phyloP scores from a whole-genome alignment of 495 filamentous ascomycete genomes.

The Collariella sp. region DNA sequence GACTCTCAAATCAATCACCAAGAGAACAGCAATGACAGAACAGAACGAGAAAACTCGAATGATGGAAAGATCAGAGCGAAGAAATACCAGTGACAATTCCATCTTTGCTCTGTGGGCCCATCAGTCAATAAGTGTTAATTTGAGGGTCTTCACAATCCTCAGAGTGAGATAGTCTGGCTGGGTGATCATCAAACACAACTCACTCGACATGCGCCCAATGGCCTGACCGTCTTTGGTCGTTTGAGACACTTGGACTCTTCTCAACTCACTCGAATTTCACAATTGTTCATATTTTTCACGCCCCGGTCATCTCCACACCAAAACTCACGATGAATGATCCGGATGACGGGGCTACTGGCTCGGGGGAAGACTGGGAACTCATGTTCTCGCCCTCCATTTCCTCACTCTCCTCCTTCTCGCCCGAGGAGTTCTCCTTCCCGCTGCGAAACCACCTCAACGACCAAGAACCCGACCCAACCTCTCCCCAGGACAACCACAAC shows the following conservation, averaged over 20 bases:
- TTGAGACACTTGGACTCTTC: too few relatives aligned
- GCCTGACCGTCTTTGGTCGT: conserved; percentile 2
- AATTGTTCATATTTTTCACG: background rate
- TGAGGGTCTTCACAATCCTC: too few relatives aligned
- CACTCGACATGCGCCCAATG: background rate
- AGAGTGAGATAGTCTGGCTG: too few relatives aligned
- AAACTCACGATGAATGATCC: background rate
- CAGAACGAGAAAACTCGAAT: too few relatives aligned
- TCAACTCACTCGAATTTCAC: background rate
- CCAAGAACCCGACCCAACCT: background rate
- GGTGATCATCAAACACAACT: background rate
- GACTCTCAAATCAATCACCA: too few relatives aligned
- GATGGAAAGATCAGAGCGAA: background rate
- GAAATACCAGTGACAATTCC: background rate
- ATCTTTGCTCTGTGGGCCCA: too few relatives aligned
- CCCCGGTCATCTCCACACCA: background rate
- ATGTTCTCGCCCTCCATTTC: conserved; percentile 10
- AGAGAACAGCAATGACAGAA: background rate
- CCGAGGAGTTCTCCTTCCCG: conserved; percentile 8
- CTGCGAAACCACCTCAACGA: background rate
- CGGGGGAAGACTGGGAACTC: conserved; percentile 12
- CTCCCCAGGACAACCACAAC: background rate
- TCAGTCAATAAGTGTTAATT: too few relatives aligned
- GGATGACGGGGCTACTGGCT: conserved; percentile 4
- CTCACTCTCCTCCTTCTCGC: conserved; percentile 14